Evolutionary conservation across 2,329 filamentous ascomycete genomes (phyloP), one percentile per base, ranked within the genome.

Genomic region (Knoxdaviesia proteae): DNA sequence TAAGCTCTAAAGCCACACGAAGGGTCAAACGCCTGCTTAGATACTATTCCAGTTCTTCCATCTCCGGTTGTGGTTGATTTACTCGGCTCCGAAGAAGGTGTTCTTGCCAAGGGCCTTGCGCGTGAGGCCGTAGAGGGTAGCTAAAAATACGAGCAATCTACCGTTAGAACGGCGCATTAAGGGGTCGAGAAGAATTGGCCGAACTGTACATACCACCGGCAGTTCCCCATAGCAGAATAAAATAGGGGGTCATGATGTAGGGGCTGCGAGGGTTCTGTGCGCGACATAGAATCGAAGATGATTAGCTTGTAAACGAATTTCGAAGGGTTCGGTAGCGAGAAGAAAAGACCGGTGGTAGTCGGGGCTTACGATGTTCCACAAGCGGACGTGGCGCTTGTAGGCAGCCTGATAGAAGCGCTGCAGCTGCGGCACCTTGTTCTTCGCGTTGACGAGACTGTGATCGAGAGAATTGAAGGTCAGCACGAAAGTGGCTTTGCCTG

Each of bases 61-160:
- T 20, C 20, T 20, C 20, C 20, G 20, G 20, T 20, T 20, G 20
- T 20, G 20, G 20, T 20, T 20, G 20, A 20, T 20, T 20, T 20
- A n/a, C 9, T 40, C 55, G 60, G 71, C 68, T 56, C 68, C 63
- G 54, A 74, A 82, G 76, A 77, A 86, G 48, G 77, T 83, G 72
- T 84, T 87, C 69, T 87, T 74, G 54, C 82, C 82, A 48, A 77
- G 57, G 49, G 81, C 64, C 65, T 81, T 75, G 58, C 82, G 79
- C 58, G 68, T 63, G 65, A 80, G 77, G 65, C 77, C 79, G 67
- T 81, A 88, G 62, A 83, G 63, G 50, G 62, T 57, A 43, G 61
- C 71, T 75, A 49, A 42, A 11, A 38, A 43, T 10, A 43, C 56
- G 46, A 53, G 51, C 45, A 20, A 42, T 49, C 43, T 46, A 42